Evolutionary conservation across 2,329 filamentous ascomycete species (phyloP).

Genomic region (Hawksworthiomyces lignivorus): DNA sequence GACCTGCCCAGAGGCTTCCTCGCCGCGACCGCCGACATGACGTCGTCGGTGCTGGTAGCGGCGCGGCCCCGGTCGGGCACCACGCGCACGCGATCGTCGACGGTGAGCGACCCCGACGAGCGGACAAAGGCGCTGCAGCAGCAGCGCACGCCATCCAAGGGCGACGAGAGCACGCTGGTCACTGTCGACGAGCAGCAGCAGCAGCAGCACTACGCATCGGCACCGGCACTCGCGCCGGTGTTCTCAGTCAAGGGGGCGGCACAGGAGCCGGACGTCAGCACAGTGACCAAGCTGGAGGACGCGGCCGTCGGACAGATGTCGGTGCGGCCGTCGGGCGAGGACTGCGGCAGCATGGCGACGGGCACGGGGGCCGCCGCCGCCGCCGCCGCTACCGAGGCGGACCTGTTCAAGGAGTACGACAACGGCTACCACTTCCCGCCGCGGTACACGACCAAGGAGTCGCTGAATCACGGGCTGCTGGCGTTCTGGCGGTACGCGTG

Average conservation of each 20-base stretch:
- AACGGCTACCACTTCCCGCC: slow-evolving; percentile 61
- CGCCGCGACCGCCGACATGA: slow-evolving; percentile 38
- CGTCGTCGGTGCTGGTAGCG: slow-evolving; percentile 29
- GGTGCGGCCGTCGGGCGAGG: background rate
- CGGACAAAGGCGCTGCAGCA: background rate
- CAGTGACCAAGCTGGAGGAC: background rate
- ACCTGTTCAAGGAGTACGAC: slow-evolving; percentile 33
- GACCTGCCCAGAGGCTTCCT: slow-evolving; percentile 39
- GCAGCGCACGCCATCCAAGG: background rate
- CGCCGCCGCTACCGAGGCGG: background rate
- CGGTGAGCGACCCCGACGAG: slow-evolving; percentile 6
- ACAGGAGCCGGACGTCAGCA: background rate
- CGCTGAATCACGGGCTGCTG: slow-evolving; percentile 48
- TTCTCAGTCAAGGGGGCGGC: background rate
- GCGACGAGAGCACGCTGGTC: slow-evolving; percentile 3
- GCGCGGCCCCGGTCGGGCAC: slow-evolving; percentile 9
- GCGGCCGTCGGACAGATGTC: background rate
- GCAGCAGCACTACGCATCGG: slow-evolving; percentile 4
- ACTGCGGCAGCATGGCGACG: background rate
- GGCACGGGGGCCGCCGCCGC: background rate
- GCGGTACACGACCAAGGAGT: slow-evolving; percentile 51
- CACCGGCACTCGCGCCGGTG: too few species aligned
- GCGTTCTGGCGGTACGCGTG: slow-evolving; percentile 66
- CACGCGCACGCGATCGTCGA: slow-evolving; percentile 7
- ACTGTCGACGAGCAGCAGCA: slow-evolving; percentile 10